Evolutionary conservation across 257 asterid genomes (phyloP).

Genomic region (Scutellaria barbata): DNA sequence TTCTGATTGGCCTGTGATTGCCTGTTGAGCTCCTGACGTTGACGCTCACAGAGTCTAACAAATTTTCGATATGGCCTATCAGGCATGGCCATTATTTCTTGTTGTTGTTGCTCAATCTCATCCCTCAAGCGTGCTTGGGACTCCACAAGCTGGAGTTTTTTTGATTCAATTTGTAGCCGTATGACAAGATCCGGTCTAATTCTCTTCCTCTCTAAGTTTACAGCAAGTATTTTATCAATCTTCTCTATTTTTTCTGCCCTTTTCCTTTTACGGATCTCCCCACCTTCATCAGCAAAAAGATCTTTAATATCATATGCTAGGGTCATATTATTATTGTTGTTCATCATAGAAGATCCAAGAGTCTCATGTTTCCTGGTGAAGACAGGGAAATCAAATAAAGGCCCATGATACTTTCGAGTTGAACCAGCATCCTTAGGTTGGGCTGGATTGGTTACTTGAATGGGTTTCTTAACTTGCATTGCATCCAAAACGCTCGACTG

Average conservation of each 20-base stretch:
- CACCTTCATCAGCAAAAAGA: slow-evolving; percentile 83
- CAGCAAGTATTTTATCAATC: slow-evolving; percentile 83
- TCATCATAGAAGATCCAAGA: slow-evolving; percentile 82
- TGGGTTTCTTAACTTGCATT: slow-evolving; percentile 62
- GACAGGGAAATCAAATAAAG: slow-evolving; percentile 93
- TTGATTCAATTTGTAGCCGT: slow-evolving; percentile 90
- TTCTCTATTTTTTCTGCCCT: slow-evolving; percentile 81
- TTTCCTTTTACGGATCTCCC: slow-evolving; percentile 69
- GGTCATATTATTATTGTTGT: slow-evolving; percentile 66
- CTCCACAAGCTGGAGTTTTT: slow-evolving; percentile 91
- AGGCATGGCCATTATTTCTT: slow-evolving; percentile 98
- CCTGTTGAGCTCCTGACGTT: slow-evolving; percentile 93
- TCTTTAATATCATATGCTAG: slow-evolving; percentile 89
- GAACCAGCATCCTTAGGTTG: slow-evolving; percentile 80
- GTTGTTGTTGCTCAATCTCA: slow-evolving; percentile 94
- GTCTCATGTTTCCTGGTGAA: slow-evolving; percentile 91
- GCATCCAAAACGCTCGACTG: slow-evolving; percentile 59
- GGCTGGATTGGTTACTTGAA: slow-evolving; percentile 56
- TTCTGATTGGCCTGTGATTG: slow-evolving; percentile 88
- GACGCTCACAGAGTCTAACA: slow-evolving; percentile 94
- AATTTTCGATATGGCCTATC: slow-evolving; percentile 96
- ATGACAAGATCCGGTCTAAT: slow-evolving; percentile 89
- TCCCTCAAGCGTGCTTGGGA: slow-evolving; percentile 88
- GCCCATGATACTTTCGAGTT: slow-evolving; percentile 92
- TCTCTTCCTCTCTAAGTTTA: slow-evolving; percentile 93